phyloP scores from a whole-genome alignment of 805 yeast species.

The Kodamaea lidongshanica region DNA sequence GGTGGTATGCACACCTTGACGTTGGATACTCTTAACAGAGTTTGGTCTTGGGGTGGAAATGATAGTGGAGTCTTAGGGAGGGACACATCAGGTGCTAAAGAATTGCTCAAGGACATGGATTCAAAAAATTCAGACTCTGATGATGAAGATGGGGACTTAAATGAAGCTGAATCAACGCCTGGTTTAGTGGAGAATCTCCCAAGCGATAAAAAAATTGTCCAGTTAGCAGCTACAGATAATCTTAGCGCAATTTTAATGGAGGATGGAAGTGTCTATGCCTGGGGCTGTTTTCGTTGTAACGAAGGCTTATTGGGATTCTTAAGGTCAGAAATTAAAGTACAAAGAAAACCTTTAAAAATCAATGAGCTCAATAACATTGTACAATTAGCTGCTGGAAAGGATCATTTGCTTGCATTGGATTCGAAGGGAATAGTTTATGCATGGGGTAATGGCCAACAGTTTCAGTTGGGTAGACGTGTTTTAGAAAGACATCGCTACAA shows the following conservation, averaged over 20 bases:
- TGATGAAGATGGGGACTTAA: constrained; percentile 77
- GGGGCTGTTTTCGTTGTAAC: constrained; percentile 95
- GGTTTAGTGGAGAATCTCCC: constrained; percentile 66
- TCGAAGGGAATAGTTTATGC: constrained; percentile 82
- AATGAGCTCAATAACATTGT: constrained; percentile 59
- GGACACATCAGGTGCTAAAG: constrained; percentile 59
- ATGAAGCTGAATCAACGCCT: constrained; percentile 87
- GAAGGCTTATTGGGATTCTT: constrained; percentile 88
- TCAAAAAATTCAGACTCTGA: constrained; percentile 42
- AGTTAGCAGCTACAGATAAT: constrained; percentile 88
- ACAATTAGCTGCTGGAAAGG: constrained; percentile 88
- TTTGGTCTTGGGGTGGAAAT: constrained; percentile 99
- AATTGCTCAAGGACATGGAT: constrained; percentile 62
- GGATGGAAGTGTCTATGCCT: constrained; percentile 86
- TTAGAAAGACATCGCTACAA: constrained; percentile 70
- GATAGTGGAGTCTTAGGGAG: constrained; percentile 91
- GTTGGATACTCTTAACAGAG: constrained; percentile 61
- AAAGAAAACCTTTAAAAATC: constrained; percentile 61
- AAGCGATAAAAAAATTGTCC: constrained; percentile 52
- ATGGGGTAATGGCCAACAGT: constrained; percentile 97
- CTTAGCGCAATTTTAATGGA: constrained; percentile 73
- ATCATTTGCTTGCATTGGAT: constrained; percentile 81
- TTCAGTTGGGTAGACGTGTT: constrained; percentile 83
- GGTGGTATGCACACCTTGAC: constrained; percentile 97
- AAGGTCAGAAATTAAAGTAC: constrained; percentile 51